Conservation (phyloP, 2,329 filamentous ascomycete species). For the Fusarium guadeloupense region DNA sequence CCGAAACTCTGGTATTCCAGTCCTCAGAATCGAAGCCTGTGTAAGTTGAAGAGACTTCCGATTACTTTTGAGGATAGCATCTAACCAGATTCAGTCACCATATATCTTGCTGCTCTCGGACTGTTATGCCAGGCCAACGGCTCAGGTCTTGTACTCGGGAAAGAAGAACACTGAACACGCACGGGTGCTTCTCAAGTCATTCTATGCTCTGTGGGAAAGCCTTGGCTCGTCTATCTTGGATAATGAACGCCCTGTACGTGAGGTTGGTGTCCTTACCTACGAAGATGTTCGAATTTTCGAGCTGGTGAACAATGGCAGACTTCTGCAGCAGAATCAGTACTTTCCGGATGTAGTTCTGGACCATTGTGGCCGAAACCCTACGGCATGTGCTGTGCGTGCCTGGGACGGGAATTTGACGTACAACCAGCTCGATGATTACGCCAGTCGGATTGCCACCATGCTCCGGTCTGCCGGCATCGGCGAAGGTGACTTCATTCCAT, state of each 20-base stretch:
- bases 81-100: not conserved
- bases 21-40: not conserved
- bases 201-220: conserved; percentile 2
- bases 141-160: conserved; percentile 1
- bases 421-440: conserved; percentile 9
- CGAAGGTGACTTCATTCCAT: conserved; percentile 12
- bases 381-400: conserved; percentile 4
- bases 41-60: not conserved
- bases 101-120: not conserved
- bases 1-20: not conserved
- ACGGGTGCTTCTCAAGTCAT: conserved; percentile 3
- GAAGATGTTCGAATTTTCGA: conserved; percentile 2
- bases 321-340: not conserved
- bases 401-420: conserved; percentile 12
- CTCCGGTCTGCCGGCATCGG: conserved; percentile 3
- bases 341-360: conserved; percentile 2
- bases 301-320: not conserved
- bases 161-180: conserved; percentile 1
- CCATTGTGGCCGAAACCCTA: not conserved
- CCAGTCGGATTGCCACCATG: conserved; percentile 9
- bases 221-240: not conserved
- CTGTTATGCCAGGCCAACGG: not conserved
- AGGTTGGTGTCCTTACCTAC: not conserved
- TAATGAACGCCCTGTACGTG: not conserved
- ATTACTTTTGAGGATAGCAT: not conserved